These are phyloP conservation scores for Starmera quercuum DNA, from an alignment of 805 yeast genomes.

Conservation along the genomic window DNA sequence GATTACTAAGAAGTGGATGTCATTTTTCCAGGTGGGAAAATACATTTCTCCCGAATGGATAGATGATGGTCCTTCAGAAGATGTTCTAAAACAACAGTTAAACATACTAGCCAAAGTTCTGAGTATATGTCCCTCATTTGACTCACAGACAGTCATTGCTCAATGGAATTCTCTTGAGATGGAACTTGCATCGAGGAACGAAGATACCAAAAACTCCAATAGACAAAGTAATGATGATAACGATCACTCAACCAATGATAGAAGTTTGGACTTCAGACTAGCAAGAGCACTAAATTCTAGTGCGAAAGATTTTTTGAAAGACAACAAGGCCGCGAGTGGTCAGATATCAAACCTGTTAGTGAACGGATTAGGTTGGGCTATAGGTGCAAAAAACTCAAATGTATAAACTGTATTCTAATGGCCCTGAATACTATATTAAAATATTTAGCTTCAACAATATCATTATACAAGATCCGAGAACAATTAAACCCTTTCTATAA, in stretches of 20 bases:
- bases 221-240: constrained; percentile 2
- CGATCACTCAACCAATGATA: constrained; percentile 2
- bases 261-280: constrained; percentile 12
- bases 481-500: no score
- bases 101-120: constrained; percentile 46
- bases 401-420: background rate
- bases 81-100: constrained; percentile 41
- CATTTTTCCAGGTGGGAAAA: constrained; percentile 70
- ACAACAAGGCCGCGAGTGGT: constrained; percentile 14
- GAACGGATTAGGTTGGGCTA: constrained; percentile 45
- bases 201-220: constrained; percentile 12
- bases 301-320: constrained; percentile 13
- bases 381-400: constrained; percentile 28
- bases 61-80: constrained; percentile 27
- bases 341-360: constrained; percentile 36
- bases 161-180: constrained; percentile 54
- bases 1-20: constrained; percentile 46
- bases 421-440: no score
- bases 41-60: constrained; percentile 38
- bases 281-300: constrained; percentile 16
- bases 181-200: constrained; percentile 26
- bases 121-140: constrained; percentile 43
- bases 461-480: no score
- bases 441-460: no score
- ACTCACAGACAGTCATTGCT: constrained; percentile 45